Evolutionary conservation across 2,329 filamentous ascomycete species (phyloP).

Genomic region (Mycocentrospora acerina): DNA sequence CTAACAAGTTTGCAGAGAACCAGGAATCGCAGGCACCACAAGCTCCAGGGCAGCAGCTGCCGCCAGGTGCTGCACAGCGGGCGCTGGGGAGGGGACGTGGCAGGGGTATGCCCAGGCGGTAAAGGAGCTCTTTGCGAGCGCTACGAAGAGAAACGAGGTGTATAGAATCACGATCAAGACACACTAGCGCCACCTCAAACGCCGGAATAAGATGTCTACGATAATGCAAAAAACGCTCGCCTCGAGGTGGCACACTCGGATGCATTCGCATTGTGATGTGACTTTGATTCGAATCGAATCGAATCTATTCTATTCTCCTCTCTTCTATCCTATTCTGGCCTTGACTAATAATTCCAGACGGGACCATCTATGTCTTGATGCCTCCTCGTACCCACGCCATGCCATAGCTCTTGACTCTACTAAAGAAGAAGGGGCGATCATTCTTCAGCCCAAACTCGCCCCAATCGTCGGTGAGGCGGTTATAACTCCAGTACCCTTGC

Average conservation of each 20-base stretch:
- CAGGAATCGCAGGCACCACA: constrained; percentile 87
- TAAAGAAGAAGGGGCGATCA: constrained; percentile 63
- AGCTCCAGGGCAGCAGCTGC: constrained; percentile 69
- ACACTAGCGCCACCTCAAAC: constrained; percentile 10
- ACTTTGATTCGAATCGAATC: no score
- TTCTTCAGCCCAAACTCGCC: constrained; percentile 72
- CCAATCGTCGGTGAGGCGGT: constrained; percentile 87
- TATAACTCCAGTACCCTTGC: constrained; percentile 91
- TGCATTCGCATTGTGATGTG: neutral
- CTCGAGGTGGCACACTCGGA: constrained; percentile 1
- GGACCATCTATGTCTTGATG: constrained; percentile 9
- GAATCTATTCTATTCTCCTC: no score
- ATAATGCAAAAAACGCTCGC: constrained; percentile 28
- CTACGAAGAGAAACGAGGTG: constrained; percentile 5
- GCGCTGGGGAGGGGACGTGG: constrained; percentile 71
- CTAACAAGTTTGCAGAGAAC: constrained; percentile 60
- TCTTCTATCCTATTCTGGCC: no score
- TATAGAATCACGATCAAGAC: constrained; percentile 29
- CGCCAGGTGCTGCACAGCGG: constrained; percentile 74
- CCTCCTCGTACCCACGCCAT: constrained; percentile 36
- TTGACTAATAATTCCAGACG: no score
- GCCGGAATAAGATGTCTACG: constrained; percentile 31
- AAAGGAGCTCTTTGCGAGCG: constrained; percentile 20
- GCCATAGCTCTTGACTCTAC: constrained; percentile 62
- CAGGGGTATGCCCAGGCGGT: constrained; percentile 80